These are phyloP conservation scores for Salvia sclarea DNA, from an alignment of 305 asterid genomes.

Conservation along the genomic window DNA sequence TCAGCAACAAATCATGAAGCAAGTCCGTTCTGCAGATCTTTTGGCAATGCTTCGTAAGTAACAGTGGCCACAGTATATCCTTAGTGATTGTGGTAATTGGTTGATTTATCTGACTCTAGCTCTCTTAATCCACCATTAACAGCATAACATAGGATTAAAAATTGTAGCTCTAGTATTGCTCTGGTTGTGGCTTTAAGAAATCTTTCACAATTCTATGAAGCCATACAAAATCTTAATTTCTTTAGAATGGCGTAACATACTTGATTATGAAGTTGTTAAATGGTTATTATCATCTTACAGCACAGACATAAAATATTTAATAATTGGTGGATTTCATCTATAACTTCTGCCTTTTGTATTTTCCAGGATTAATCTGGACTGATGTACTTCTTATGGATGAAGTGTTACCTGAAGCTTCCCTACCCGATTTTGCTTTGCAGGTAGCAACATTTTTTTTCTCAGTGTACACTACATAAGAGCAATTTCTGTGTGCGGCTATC, in stretches of 20 bases:
- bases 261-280: background rate
- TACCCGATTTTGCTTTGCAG: constrained; percentile 66
- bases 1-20: constrained; percentile 62
- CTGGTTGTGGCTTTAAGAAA: constrained; percentile 5
- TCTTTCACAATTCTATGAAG: constrained; percentile 11
- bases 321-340: background rate
- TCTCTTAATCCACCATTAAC: background rate
- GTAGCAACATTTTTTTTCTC: constrained; percentile 38
- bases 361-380: constrained; percentile 79
- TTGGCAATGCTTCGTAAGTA: constrained; percentile 74
- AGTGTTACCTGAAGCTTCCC: constrained; percentile 85
- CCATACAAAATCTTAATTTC: constrained; percentile 12
- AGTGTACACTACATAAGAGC: constrained; percentile 15
- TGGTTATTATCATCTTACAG: background rate
- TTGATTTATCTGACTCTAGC: constrained; percentile 20
- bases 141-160: constrained; percentile 10
- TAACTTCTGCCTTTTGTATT: background rate
- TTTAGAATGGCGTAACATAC: constrained; percentile 12
- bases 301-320: background rate
- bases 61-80: constrained; percentile 26
- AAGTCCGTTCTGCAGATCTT: constrained; percentile 59
- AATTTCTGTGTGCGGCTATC: constrained; percentile 3
- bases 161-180: constrained; percentile 17
- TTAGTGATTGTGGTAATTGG: constrained; percentile 20
- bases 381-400: constrained; percentile 85